phyloP scores from a whole-genome alignment of 192 early-diverging fungal species.

The Coemansia sp. region DNA sequence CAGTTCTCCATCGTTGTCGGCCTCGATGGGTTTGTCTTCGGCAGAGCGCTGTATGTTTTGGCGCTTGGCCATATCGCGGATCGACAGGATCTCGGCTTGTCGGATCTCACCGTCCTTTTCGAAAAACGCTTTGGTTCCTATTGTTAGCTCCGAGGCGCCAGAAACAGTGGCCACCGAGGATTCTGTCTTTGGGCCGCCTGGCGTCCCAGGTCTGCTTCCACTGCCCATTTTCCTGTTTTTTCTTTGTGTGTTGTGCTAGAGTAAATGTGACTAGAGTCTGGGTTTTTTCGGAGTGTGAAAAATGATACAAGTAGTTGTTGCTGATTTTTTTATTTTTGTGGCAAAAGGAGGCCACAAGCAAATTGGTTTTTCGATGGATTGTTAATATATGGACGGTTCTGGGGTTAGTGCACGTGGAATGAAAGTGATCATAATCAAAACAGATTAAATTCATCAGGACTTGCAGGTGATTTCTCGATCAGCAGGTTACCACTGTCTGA shows the following conservation, averaged over 20 bases:
- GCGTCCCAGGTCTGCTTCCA: constrained; percentile 48
- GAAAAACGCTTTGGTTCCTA: constrained; percentile 67
- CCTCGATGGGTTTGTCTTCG: constrained; percentile 50
- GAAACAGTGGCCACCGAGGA: constrained; percentile 17
- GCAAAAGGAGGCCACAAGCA: too few species aligned
- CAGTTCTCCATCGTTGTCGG: constrained; percentile 21
- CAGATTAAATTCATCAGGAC: background rate
- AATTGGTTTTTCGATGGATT: too few species aligned
- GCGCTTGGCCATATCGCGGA: constrained; percentile 57
- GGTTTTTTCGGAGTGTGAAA: background rate
- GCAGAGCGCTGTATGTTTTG: constrained; percentile 47
- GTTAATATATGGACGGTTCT: background rate
- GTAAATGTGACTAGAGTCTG: too few species aligned
- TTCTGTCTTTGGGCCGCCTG: constrained; percentile 32
- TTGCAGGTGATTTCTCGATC: constrained; percentile 20
- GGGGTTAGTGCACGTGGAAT: background rate
- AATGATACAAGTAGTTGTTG: background rate
- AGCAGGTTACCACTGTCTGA: constrained; percentile 53
- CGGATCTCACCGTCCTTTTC: constrained; percentile 67
- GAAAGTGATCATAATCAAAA: background rate
- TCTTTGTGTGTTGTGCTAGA: background rate
- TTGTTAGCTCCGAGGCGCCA: constrained; percentile 35
- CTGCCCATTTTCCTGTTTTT: constrained; percentile 15
- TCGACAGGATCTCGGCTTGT: constrained; percentile 84
- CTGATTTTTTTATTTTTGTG: background rate